These are phyloP conservation scores for Goffeauzyma gilvescens DNA, from an alignment of 768 basidiomycete genomes.

Conservation along the genomic window DNA sequence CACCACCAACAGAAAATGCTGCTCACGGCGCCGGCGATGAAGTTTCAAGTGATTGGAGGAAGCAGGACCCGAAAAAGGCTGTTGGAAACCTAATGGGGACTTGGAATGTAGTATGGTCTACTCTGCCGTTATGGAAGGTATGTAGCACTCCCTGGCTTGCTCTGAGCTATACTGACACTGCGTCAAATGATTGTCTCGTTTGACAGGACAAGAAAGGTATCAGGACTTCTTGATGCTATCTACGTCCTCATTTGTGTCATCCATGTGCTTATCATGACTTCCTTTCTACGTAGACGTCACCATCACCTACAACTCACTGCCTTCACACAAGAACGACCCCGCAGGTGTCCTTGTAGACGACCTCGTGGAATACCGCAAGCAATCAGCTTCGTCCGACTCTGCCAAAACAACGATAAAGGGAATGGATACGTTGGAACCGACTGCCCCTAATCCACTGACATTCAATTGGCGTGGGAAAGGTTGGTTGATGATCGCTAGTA, in stretches of 20 bases:
- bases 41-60: no score
- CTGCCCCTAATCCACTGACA: conserved; percentile 28
- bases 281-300: conserved; percentile 27
- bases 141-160: conserved; percentile 1
- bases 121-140: conserved; percentile 37
- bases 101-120: conserved; percentile 35
- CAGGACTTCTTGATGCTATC: not conserved
- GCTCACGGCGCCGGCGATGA: no score
- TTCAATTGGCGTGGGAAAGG: conserved; percentile 35
- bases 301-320: conserved; percentile 32
- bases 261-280: not conserved
- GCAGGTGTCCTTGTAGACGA: conserved; percentile 32
- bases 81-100: conserved; percentile 24
- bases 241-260: not conserved
- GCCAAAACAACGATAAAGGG: conserved; percentile 18
- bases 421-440: conserved; percentile 25
- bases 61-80: no score
- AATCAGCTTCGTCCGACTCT: conserved; percentile 15
- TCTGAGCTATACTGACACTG: not conserved
- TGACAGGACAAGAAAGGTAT: conserved; percentile 31
- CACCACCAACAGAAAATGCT: no score
- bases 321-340: conserved; percentile 8
- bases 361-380: conserved; percentile 31
- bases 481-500: conserved; percentile 32
- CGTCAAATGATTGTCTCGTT: not conserved